phyloP scores from a whole-genome alignment of 2,329 filamentous ascomycete species.

The Colletotrichum sp. region DNA sequence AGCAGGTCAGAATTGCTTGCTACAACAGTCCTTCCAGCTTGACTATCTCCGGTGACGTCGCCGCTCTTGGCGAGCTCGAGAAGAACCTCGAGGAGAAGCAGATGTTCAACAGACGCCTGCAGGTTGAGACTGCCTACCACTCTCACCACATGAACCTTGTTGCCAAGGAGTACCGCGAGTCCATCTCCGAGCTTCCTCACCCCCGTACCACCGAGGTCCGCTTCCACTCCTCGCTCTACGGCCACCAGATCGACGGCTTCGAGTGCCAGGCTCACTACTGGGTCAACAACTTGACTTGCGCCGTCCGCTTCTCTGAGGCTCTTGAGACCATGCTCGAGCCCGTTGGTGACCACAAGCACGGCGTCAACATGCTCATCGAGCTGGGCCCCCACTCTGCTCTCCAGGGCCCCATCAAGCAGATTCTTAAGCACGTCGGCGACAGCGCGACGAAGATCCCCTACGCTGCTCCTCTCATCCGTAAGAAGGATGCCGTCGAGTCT shows the following conservation, averaged over 20 bases:
- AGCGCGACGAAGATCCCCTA: constrained; percentile 46
- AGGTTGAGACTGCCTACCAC: constrained; percentile 59
- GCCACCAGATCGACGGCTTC: constrained; percentile 41
- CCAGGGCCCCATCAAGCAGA: constrained; percentile 55
- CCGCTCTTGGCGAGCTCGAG: constrained; percentile 31
- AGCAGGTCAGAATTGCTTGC: constrained; percentile 40
- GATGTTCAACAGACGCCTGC: constrained; percentile 53
- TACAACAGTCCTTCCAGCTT: constrained; percentile 58
- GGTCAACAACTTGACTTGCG: constrained; percentile 47
- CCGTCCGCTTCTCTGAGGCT: constrained; percentile 50
- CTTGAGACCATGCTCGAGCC: constrained; percentile 38
- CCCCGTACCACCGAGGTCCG: constrained; percentile 37
- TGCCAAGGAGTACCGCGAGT: constrained; percentile 36
- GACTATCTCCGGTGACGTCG: constrained; percentile 45
- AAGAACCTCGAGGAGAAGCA: constrained; percentile 35
- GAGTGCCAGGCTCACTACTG: constrained; percentile 41
- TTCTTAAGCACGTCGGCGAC: constrained; percentile 48
- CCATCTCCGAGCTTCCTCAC: constrained; percentile 44
- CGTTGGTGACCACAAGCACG: constrained; percentile 37
- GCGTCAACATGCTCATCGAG: constrained; percentile 52
- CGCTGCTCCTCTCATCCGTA: constrained; percentile 53
- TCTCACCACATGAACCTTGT: constrained; percentile 59
- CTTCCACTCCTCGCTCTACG: constrained; percentile 53
- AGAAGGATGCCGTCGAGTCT: constrained; percentile 52
- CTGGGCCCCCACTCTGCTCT: constrained; percentile 55